Conservation (phyloP, 805 yeast genomes). For the Komagataella mondaviorum region DNA sequence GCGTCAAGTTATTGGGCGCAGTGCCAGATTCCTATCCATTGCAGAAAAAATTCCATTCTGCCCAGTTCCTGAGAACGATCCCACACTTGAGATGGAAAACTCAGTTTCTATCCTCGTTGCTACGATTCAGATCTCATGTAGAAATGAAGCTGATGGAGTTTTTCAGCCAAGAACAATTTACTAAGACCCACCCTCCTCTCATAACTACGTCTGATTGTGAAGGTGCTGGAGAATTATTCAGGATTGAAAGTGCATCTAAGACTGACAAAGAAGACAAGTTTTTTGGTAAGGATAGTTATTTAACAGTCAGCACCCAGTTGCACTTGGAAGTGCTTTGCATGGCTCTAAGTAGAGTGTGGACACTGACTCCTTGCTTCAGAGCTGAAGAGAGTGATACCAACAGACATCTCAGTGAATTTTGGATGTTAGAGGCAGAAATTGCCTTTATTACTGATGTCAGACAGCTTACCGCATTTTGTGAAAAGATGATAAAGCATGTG, state of each 20-base stretch:
- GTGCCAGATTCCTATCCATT: constrained; percentile 61
- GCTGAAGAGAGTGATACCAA: constrained; percentile 89
- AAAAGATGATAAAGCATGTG: constrained; percentile 50
- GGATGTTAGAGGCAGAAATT: constrained; percentile 95
- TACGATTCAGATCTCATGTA: constrained; percentile 61
- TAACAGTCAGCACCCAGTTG: constrained; percentile 87
- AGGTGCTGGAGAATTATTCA: constrained; percentile 90
- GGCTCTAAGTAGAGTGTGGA: constrained; percentile 74
- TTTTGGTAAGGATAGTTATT: constrained; percentile 52
- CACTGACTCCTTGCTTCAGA: constrained; percentile 82
- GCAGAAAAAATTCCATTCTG: constrained; percentile 64
- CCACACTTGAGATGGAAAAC: constrained; percentile 75
- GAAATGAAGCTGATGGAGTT: constrained; percentile 40
- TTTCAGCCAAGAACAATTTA: constrained; percentile 39
- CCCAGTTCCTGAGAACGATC: constrained; percentile 52
- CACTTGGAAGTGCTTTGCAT: constrained; percentile 75
- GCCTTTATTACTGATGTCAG: constrained; percentile 46
- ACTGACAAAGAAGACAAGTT: constrained; percentile 21
- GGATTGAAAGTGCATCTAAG: constrained; percentile 13
- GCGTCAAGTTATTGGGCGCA: constrained; percentile 41
- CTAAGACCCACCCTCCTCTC: constrained; percentile 76
- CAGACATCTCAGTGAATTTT: constrained; percentile 86
- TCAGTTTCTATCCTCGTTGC: constrained; percentile 43
- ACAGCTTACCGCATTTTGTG: constrained; percentile 55
- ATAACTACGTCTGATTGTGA: constrained; percentile 89